Conservation (phyloP, 495 filamentous ascomycete species). For the Rostrohypoxylon terebratum region DNA sequence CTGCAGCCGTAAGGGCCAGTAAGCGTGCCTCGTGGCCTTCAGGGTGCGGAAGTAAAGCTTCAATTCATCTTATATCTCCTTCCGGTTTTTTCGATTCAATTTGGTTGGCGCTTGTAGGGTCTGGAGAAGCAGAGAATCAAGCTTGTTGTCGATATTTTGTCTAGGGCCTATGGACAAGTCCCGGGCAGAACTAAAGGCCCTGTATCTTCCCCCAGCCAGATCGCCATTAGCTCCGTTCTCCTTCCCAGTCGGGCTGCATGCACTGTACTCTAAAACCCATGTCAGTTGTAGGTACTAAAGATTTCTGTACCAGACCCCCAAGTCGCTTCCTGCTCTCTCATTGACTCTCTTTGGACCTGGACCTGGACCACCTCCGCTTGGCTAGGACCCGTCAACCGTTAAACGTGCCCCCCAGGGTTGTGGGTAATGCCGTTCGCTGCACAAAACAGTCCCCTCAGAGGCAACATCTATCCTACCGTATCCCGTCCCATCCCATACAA, state of each 20-base stretch:
- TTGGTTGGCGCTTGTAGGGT: conserved; percentile 27
- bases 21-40: conserved; percentile 9
- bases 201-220: conserved; percentile 56
- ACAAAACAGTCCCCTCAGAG: conserved; percentile 62
- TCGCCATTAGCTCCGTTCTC: conserved; percentile 63
- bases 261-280: conserved; percentile 57
- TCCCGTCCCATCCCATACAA: conserved; percentile 60
- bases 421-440: conserved; percentile 63
- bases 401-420: conserved; percentile 54
- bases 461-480: conserved; percentile 57
- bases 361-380: conserved; percentile 53
- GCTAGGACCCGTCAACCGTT: conserved; percentile 56
- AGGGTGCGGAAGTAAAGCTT: conserved; percentile 9
- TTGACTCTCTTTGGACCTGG: conserved; percentile 50
- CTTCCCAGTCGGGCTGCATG: conserved; percentile 67
- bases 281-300: conserved; percentile 57
- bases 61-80: conserved; percentile 15
- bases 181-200: conserved; percentile 49
- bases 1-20: conserved; percentile 16
- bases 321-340: conserved; percentile 52
- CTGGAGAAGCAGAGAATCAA: conserved; percentile 32
- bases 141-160: conserved; percentile 45
- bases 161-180: conserved; percentile 48
- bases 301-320: conserved; percentile 56
- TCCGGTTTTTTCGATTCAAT: conserved; percentile 27